These are phyloP conservation scores for Nicotiana benthamiana DNA, from an alignment of 257 asterid genomes.

Conservation along the genomic window DNA sequence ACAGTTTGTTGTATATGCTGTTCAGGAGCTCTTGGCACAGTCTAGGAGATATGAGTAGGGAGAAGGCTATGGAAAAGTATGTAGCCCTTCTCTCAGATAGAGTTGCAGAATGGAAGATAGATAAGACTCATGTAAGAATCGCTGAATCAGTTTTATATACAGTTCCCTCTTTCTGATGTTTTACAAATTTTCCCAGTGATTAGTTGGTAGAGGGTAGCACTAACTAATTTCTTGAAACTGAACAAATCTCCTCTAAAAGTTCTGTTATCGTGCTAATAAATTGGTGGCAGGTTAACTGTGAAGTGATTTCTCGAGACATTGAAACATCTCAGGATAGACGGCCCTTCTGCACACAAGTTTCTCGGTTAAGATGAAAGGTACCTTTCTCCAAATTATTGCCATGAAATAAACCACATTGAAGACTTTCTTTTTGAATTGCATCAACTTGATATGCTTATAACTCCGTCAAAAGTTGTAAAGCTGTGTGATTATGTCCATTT, in stretches of 20 bases:
- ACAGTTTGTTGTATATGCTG: not conserved
- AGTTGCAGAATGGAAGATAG: slow-evolving; percentile 45
- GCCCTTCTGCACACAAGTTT: not conserved
- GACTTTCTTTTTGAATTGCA: not conserved
- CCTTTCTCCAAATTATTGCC: not conserved
- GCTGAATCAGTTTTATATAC: not conserved
- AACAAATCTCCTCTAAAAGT: not conserved
- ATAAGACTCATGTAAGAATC: not conserved
- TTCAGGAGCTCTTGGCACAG: slow-evolving; percentile 62
- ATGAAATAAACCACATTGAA: not conserved
- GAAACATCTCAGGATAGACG: not conserved
- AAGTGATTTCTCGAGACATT: not conserved
- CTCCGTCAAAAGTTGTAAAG: not conserved
- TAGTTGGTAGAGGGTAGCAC: not conserved
- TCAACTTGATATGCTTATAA: not conserved
- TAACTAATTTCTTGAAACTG: not conserved
- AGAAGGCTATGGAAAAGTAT: slow-evolving; percentile 62
- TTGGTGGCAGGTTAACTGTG: not conserved
- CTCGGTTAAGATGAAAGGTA: not conserved
- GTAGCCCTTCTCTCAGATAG: slow-evolving; percentile 30
- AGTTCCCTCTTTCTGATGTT: not conserved
- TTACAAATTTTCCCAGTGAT: not conserved
- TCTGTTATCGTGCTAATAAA: not conserved
- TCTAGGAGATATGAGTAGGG: slow-evolving; percentile 45
- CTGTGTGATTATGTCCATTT: not conserved